A percentile compares a stretch with the other conserved stretches of the same genome.
These are phyloP conservation scores for Penicillium fimorum DNA, from an alignment of 495 filamentous ascomycete genomes.

Conservation along the genomic window DNA sequence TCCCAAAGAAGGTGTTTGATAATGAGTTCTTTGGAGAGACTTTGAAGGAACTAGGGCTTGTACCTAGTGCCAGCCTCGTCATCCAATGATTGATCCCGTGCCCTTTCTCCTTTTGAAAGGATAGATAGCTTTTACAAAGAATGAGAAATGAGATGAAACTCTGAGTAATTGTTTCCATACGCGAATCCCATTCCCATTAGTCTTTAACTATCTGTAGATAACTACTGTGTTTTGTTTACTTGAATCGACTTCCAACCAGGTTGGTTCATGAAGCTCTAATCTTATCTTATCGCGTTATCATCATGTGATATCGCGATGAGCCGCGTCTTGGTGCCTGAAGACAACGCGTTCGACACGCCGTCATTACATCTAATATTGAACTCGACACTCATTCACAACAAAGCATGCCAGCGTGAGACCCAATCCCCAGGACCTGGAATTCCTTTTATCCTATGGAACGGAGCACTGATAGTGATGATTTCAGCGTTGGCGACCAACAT, in stretches of 20 bases:
- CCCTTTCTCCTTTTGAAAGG: background rate
- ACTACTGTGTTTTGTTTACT: background rate
- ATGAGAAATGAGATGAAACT: constrained; percentile 15
- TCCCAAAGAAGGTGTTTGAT: constrained; percentile 81
- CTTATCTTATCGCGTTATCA: constrained; percentile 20
- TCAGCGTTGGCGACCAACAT: constrained; percentile 82
- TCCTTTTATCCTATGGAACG: background rate
- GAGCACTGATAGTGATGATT: constrained; percentile 28
- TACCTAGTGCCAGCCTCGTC: constrained; percentile 84
- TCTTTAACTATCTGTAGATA: background rate
- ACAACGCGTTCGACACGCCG: constrained; percentile 26
- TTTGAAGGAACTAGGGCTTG: constrained; percentile 85
- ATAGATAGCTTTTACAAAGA: constrained; percentile 11
- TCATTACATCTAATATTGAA: constrained; percentile 18
- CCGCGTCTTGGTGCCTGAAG: constrained; percentile 23
- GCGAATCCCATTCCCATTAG: background rate
- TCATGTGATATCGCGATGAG: constrained; percentile 46
- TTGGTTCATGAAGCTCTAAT: background rate
- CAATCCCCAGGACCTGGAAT: background rate
- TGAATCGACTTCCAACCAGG: background rate
- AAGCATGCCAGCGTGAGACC: constrained; percentile 49
- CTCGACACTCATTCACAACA: constrained; percentile 7
- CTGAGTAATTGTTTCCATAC: background rate
- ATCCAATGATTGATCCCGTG: constrained; percentile 48
- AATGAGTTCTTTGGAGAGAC: constrained; percentile 82